Evolutionary conservation across 1,139 yeast species (phyloP).

Genomic region (Nakaseomyces glabratus): DNA sequence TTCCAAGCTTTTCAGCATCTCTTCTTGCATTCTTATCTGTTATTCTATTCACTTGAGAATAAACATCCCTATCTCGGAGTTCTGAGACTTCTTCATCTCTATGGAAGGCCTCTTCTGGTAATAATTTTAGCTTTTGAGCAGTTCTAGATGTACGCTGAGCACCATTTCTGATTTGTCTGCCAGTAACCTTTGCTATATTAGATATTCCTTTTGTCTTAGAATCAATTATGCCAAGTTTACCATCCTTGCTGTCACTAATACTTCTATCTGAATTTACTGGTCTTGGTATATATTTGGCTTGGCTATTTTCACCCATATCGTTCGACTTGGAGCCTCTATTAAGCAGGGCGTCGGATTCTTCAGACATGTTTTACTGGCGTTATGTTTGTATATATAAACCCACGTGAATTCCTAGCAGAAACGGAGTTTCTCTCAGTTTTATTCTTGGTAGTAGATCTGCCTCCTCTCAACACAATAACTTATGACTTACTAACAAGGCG

Average conservation of each 20-base stretch:
- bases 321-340: background rate
- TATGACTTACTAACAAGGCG: no score
- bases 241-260: no score
- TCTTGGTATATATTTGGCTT: background rate
- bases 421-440: no score
- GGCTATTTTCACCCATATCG: background rate
- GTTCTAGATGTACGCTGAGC: constrained; percentile 86
- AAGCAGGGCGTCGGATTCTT: constrained; percentile 2
- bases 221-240: no score
- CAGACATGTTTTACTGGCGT: no score
- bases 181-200: no score
- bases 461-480: no score
- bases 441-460: no score
- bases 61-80: constrained; percentile 46
- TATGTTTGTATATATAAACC: no score
- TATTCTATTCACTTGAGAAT: constrained; percentile 74
- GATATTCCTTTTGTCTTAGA: no score
- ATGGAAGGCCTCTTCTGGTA: constrained; percentile 66
- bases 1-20: constrained; percentile 90
- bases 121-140: constrained; percentile 72
- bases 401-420: no score
- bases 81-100: constrained; percentile 32
- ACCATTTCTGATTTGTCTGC: constrained; percentile 40
- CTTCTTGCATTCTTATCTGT: constrained; percentile 87
- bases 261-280: no score